phyloP scores from a whole-genome alignment of 306 rosid genomes.

The Abrus pulchellus region DNA sequence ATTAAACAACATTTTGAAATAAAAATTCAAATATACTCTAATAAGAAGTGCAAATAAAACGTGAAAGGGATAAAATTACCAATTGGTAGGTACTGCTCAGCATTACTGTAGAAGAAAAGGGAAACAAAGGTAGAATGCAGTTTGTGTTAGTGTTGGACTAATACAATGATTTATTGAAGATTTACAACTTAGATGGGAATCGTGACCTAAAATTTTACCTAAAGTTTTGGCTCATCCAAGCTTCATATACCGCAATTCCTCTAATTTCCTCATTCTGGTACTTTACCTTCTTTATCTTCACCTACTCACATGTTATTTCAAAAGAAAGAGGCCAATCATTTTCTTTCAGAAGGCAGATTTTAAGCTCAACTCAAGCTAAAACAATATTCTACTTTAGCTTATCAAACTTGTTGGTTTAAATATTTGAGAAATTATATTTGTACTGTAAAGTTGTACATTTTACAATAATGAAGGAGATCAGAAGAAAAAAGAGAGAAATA shows the following conservation, averaged over 20 bases:
- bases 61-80: neutral
- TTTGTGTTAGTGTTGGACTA: neutral
- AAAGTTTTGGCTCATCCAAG: neutral
- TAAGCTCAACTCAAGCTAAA: neutral
- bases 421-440: neutral
- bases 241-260: neutral
- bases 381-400: neutral
- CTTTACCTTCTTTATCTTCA: neutral
- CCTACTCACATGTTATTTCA: slow-evolving; percentile 1
- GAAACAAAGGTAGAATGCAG: neutral
- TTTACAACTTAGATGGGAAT: neutral
- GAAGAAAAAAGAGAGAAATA: too few species aligned
- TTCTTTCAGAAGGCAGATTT: neutral
- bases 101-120: neutral
- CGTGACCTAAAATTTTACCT: neutral
- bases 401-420: neutral
- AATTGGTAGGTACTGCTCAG: neutral
- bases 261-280: neutral
- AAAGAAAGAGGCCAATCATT: neutral
- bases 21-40: too few species aligned
- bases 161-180: neutral
- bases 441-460: neutral
- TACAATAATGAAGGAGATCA: too few species aligned
- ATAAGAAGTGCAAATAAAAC: neutral
- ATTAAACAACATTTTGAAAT: too few species aligned